Evolutionary conservation across 2,329 filamentous ascomycete genomes (phyloP).

Genomic region (Leptoxyphium fumago): DNA sequence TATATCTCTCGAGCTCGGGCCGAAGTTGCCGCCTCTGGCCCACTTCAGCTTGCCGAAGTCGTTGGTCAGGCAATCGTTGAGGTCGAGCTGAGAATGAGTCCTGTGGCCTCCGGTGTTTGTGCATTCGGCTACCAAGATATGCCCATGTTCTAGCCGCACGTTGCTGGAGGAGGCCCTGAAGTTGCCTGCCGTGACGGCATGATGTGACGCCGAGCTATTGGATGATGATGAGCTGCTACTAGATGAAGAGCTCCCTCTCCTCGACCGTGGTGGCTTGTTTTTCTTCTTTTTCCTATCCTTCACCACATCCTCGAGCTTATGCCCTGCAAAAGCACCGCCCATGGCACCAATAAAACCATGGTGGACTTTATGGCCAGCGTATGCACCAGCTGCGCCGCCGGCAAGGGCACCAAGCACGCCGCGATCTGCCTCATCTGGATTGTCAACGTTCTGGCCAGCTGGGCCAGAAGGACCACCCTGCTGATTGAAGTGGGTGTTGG

Average conservation of each 20-base stretch:
- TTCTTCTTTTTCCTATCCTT: conserved; percentile 8
- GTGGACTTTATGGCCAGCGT: conserved; percentile 40
- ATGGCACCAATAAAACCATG: conserved; percentile 44
- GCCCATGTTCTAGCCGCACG: conserved; percentile 21
- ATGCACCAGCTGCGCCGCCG: conserved; percentile 43
- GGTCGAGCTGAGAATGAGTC: conserved; percentile 19
- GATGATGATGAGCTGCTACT: conserved; percentile 5
- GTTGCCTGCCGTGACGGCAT: conserved; percentile 20
- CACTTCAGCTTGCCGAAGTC: conserved; percentile 22
- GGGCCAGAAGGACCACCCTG: conserved; percentile 7
- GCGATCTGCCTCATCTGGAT: conserved; percentile 32
- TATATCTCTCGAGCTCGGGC: conserved; percentile 17
- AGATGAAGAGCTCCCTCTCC: conserved; percentile 3
- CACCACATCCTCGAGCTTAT: conserved; percentile 28
- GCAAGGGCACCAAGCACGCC: conserved; percentile 41
- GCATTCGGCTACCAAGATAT: conserved; percentile 25
- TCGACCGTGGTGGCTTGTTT: conserved; percentile 4
- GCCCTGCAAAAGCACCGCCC: conserved; percentile 41
- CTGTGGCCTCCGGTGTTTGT: conserved; percentile 17
- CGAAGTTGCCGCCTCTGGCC: conserved; percentile 24
- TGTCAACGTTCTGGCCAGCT: conserved; percentile 2
- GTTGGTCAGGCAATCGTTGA: conserved; percentile 26
- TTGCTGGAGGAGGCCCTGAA: conserved; percentile 21
- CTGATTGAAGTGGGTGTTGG: conserved; percentile 9
- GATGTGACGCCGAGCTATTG: conserved; percentile 9